Evolutionary conservation across 1,284 basidiomycete genomes (phyloP), one percentile per base, ranked within the genome.

Genomic region (Ustilago nuda): DNA sequence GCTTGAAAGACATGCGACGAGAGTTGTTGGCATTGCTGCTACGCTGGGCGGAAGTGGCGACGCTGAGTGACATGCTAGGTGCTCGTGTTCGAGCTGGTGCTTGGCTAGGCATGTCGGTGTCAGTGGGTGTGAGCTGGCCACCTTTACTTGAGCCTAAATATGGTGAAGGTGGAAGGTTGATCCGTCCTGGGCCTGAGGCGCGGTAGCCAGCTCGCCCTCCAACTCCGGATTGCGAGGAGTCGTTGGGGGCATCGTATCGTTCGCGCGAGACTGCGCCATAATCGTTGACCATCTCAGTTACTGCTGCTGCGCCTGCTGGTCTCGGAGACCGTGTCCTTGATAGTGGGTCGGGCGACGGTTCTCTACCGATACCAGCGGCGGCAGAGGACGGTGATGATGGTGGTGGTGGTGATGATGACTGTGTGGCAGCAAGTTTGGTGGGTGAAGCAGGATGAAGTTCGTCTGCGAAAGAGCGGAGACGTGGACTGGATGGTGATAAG

Each of bases 1-100:
- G 15, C 58, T 77, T 77, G 67, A 77, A 77, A 45, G 75, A 77
- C 75, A 77, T 70, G 12, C 60, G 56, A 36, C 66, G 70, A 46
- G 51, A 51, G 35, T 61, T 56, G 46, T 19, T 37, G 27, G 27
- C 12, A 12, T 19, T 50, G 30, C 13, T 48, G n/a, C 27, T 50
- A 45, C 43, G 30, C 6, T 55, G 12, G 13, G 51, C 43, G 19
- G 66, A 61, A 36, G 52, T 58, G n/a, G 74, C 51, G n/a, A 66
- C 39, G 59, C 73, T 75, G 15, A 64, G 67, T 23, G 65, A 71
- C 55, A 65, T 60, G 48, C 64, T 71, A 8, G 62, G 52, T 4
- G 61, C 65, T 46, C 61, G 48, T 45, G 61, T 12, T 12, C 68
- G 64, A 50, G 46, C 23, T 23, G 66, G 48, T 45, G 61, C 8